Evolutionary conservation across 2,329 filamentous ascomycete species (phyloP).

Genomic region (Teratosphaeria nubilosa): DNA sequence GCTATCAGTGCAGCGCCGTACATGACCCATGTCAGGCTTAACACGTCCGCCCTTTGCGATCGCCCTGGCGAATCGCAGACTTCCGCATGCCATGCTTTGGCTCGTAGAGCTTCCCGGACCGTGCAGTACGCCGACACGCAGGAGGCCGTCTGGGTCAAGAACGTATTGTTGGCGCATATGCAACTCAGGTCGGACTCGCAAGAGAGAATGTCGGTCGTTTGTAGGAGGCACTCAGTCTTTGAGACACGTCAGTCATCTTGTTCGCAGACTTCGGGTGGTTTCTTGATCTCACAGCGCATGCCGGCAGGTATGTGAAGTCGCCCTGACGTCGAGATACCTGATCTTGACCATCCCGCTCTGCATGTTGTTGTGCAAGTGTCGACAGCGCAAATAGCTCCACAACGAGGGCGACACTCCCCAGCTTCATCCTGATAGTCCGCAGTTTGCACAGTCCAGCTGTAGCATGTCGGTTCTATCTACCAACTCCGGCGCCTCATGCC

Average conservation of each 20-base stretch:
- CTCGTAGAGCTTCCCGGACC: constrained; percentile 3
- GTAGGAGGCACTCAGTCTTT: constrained; percentile 8
- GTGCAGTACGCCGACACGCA: constrained; percentile 5
- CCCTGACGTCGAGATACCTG: background rate
- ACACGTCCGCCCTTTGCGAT: background rate
- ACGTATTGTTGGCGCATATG: constrained; percentile 6
- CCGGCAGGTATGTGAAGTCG: background rate
- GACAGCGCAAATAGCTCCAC: background rate
- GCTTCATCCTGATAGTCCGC: background rate
- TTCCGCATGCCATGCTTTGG: constrained; percentile 5
- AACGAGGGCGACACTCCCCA: background rate
- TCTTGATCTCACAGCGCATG: background rate
- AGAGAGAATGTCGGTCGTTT: constrained; percentile 7
- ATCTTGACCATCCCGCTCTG: background rate
- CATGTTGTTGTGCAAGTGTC: background rate
- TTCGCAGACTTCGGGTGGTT: background rate
- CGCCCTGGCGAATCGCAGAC: background rate
- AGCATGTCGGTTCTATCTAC: background rate
- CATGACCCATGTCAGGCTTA: background rate
- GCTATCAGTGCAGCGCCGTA: constrained; percentile 3
- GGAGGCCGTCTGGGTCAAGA: constrained; percentile 4
- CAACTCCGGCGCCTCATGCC: background rate
- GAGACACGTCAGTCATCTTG: background rate
- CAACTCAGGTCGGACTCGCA: constrained; percentile 10
- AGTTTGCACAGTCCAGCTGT: background rate